phyloP scores from a whole-genome alignment of 768 basidiomycete species.

The Lentinus brumalis region DNA sequence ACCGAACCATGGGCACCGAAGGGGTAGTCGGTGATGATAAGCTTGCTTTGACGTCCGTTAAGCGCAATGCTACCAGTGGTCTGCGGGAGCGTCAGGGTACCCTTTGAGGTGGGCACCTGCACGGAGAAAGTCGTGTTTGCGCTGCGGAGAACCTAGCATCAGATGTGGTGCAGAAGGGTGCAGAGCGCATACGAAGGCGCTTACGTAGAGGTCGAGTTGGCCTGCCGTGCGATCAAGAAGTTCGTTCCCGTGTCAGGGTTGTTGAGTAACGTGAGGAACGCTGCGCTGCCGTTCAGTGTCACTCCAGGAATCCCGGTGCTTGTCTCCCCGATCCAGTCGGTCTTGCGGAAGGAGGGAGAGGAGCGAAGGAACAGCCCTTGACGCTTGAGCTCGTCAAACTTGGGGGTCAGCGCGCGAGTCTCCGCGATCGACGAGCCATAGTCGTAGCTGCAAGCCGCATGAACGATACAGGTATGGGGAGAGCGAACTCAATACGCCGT shows the following conservation, averaged over 20 bases:
- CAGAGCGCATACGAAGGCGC: conserved; percentile 22
- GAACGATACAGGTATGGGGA: neutral
- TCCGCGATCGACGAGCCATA: conserved; percentile 77
- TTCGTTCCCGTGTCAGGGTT: conserved; percentile 69
- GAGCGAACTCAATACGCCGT: too few relatives aligned
- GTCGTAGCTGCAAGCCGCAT: conserved; percentile 60
- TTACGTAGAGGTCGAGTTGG: conserved; percentile 66
- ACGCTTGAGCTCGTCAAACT: conserved; percentile 78
- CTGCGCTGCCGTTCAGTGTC: conserved; percentile 37
- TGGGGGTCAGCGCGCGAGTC: conserved; percentile 62
- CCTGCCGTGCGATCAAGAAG: conserved; percentile 74
- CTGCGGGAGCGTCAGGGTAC: conserved; percentile 57
- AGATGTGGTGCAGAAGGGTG: neutral
- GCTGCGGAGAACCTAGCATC: conserved; percentile 30
- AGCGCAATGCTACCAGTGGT: conserved; percentile 59
- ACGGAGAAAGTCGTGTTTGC: conserved; percentile 58
- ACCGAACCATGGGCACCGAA: conserved; percentile 61
- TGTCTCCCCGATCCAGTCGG: conserved; percentile 69
- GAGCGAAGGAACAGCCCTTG: conserved; percentile 79
- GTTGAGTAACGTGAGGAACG: conserved; percentile 62
- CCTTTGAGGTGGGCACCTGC: conserved; percentile 57
- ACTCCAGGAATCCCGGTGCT: conserved; percentile 43
- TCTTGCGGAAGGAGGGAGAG: conserved; percentile 78
- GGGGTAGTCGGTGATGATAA: conserved; percentile 68
- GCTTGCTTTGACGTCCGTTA: conserved; percentile 69